Base-by-base conservation (phyloP, 176 grass and related monocot genomes). In the Miscanthus lutarioriparius region DNA sequence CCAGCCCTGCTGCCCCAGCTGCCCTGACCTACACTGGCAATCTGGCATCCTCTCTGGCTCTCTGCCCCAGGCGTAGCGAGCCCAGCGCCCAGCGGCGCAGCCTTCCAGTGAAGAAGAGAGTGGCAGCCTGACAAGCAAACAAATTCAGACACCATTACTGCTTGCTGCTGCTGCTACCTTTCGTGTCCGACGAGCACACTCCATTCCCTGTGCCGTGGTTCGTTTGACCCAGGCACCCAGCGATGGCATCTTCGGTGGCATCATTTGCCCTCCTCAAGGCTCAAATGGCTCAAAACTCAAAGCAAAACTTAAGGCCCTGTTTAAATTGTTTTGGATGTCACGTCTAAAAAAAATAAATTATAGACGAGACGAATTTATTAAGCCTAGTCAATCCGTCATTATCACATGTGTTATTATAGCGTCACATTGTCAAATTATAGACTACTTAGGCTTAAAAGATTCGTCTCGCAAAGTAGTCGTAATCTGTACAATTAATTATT, bases 61-160 rank as follows among this genome's bases (percentile, higher is more conserved):
- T 1, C 1, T 40, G 4, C 38, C 38, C 38, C 7, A 39, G 38
- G 9, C 40, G 54, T 33, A 28, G 28, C 28, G 28, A 30, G 28
- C 28, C 28, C 28, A 67, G 65, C 32, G 47, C 47, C 67, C 35
- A 70, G 67, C 35, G 67, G 35, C 65, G 35, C 32, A 33, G 32
- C 32, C 32, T 33, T 2, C 32, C 32, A 33, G 32, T 33, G 32
- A 3, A 33, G 54, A 33, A 33, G 54, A 63, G 75, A 61, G 63
- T 10, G 44, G 26, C 19, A 70, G 49, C 10, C 39, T 28, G 28
- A 68, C 28, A 80, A 2, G 28, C 25, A 81, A 77, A 89, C 70
- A 85, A 89, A 64, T 77, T 40, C 77, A 75, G 87, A 69, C 76
- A 45, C 87, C 76, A 66, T 61, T 20, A 49, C 53, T 33, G 32